Evolutionary conservation across 202 grass and related monocot genomes (phyloP).

Genomic region (Alloteropsis angusta): DNA sequence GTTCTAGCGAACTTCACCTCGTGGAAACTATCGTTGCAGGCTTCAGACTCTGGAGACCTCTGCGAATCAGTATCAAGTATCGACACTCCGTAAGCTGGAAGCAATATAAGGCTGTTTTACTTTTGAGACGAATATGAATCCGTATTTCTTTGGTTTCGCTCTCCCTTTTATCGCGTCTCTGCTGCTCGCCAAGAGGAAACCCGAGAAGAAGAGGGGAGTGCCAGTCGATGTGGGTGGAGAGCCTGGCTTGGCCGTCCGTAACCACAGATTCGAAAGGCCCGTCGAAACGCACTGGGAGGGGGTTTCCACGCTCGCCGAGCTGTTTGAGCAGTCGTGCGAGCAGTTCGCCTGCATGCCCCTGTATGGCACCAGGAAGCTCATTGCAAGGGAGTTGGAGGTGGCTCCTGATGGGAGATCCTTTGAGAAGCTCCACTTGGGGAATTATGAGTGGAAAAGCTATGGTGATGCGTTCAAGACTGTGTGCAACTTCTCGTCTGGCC

Average conservation of each 20-base stretch:
- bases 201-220: slow-evolving; percentile 71
- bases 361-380: slow-evolving; percentile 67
- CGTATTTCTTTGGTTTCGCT: slow-evolving; percentile 54
- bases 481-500: slow-evolving; percentile 72
- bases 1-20: background rate
- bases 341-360: slow-evolving; percentile 55
- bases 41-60: background rate
- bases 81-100: background rate
- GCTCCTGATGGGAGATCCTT: slow-evolving; percentile 62
- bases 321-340: slow-evolving; percentile 81
- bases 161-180: slow-evolving; percentile 52
- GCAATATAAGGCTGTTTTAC: background rate
- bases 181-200: slow-evolving; percentile 48
- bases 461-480: slow-evolving; percentile 61
- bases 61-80: background rate
- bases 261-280: slow-evolving; percentile 43
- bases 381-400: slow-evolving; percentile 51
- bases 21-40: slow-evolving; percentile 14
- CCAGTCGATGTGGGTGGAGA: slow-evolving; percentile 52
- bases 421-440: slow-evolving; percentile 87
- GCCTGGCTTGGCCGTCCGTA: slow-evolving; percentile 50
- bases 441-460: slow-evolving; percentile 83
- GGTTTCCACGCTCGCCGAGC: slow-evolving; percentile 60
- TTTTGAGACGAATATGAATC: slow-evolving; percentile 52
- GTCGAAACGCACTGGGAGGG: slow-evolving; percentile 75